phyloP scores from a whole-genome alignment of 352 stramenopile genomes.

The Stramenopiles sp. region DNA sequence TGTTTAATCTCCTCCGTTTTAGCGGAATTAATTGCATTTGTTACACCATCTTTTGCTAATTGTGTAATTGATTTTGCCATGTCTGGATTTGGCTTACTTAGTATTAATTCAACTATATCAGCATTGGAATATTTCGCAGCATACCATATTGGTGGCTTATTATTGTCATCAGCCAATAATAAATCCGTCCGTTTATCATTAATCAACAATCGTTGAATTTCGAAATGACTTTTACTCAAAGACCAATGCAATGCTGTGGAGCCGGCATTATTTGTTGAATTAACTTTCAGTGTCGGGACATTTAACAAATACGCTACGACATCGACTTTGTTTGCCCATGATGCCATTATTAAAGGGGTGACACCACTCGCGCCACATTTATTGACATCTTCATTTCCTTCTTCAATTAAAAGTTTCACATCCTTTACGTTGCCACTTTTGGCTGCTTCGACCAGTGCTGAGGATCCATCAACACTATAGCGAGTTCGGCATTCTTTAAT shows the following conservation, averaged over 20 bases:
- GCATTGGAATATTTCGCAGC: background rate
- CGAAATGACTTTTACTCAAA: background rate
- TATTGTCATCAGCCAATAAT: background rate
- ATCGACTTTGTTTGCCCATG: background rate
- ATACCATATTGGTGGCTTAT: background rate
- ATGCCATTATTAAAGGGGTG: background rate
- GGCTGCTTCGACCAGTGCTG: too few relatives aligned
- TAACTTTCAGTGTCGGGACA: background rate
- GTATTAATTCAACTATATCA: background rate
- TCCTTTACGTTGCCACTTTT: background rate
- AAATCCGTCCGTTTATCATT: background rate
- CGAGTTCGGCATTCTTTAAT: too few relatives aligned
- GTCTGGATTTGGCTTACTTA: too few relatives aligned
- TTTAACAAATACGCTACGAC: background rate
- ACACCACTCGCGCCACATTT: background rate
- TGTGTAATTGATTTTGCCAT: too few relatives aligned
- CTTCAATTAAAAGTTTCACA: background rate
- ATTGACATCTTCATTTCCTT: background rate
- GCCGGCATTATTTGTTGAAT: background rate
- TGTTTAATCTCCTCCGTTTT: too few relatives aligned
- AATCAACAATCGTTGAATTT: background rate
- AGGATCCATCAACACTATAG: too few relatives aligned
- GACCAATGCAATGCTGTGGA: background rate
- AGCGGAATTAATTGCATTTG: too few relatives aligned
- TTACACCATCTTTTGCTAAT: too few relatives aligned